Conservation (phyloP, 768 basidiomycete genomes). For the Mycena maculata region DNA sequence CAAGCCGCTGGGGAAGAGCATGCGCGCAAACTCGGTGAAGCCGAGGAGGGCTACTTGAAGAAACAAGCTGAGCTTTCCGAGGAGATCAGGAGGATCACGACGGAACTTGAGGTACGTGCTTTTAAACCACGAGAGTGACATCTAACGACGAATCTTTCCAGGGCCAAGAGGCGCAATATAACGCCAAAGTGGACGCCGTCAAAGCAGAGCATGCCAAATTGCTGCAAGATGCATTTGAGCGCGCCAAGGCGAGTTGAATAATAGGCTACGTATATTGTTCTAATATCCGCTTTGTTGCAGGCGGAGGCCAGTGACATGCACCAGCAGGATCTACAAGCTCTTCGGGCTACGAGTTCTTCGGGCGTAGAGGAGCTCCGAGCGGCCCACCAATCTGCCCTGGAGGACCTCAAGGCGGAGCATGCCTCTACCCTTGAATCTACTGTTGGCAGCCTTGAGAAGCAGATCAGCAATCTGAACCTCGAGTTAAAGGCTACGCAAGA, state of each 20-base stretch:
- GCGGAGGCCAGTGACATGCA: slow-evolving; percentile 78
- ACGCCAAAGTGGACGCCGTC: slow-evolving; percentile 71
- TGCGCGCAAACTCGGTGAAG: slow-evolving; percentile 60
- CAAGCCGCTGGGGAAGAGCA: slow-evolving; percentile 65
- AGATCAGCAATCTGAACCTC: slow-evolving; percentile 67
- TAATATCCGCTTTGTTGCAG: slow-evolving; percentile 49
- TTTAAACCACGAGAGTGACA: background rate
- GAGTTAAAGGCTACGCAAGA: slow-evolving; percentile 89
- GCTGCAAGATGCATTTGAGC: slow-evolving; percentile 78
- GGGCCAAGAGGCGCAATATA: slow-evolving; percentile 78
- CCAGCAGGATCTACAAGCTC: slow-evolving; percentile 73
- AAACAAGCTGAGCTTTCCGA: slow-evolving; percentile 64
- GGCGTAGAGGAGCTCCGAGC: slow-evolving; percentile 77
- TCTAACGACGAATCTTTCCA: slow-evolving; percentile 41
- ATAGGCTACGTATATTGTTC: slow-evolving; percentile 18
- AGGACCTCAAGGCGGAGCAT: slow-evolving; percentile 74
- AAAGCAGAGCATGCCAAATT: slow-evolving; percentile 72
- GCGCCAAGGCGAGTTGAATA: slow-evolving; percentile 70
- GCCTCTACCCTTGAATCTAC: slow-evolving; percentile 68
- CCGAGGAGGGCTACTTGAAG: slow-evolving; percentile 60
- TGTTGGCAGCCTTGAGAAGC: slow-evolving; percentile 69
- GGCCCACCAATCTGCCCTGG: slow-evolving; percentile 69
- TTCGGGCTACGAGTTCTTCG: slow-evolving; percentile 68
- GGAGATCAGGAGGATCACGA: slow-evolving; percentile 64
- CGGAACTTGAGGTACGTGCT: slow-evolving; percentile 71